Conservation (phyloP, 345 rosid species). For the Gossypium anomalum region DNA sequence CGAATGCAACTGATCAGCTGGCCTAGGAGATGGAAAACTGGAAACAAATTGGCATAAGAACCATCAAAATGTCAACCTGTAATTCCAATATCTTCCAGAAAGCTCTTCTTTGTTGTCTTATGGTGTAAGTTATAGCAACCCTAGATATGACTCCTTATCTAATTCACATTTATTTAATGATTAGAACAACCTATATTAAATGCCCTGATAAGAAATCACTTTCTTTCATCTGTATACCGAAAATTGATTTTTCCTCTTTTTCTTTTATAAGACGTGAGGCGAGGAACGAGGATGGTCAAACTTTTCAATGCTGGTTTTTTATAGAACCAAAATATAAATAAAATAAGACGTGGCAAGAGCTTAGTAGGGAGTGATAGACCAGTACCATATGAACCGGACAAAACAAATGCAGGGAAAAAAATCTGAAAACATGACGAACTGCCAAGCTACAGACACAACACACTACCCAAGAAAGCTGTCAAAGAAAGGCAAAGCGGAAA, state of each 20-base stretch:
- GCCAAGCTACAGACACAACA: slow-evolving; percentile 2
- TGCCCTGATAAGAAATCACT: background rate
- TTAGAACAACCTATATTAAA: background rate
- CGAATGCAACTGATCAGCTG: background rate
- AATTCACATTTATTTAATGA: background rate
- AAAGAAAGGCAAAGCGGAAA: background rate
- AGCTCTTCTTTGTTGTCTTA: background rate
- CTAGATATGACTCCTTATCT: background rate
- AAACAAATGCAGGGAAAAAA: background rate
- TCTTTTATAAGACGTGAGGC: background rate
- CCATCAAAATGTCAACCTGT: background rate
- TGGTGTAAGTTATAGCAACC: background rate
- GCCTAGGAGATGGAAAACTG: background rate
- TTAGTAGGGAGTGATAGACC: background rate
- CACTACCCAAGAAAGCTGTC: slow-evolving; percentile 12
- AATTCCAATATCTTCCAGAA: background rate
- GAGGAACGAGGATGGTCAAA: background rate
- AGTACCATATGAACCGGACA: background rate
- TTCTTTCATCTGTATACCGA: background rate
- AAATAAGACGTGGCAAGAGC: background rate
- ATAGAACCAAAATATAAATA: background rate
- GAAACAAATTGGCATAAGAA: background rate
- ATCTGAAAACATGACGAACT: background rate
- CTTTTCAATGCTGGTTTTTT: background rate
- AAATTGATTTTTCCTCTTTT: background rate